Evolutionary conservation across 2,329 filamentous ascomycete species (phyloP), one percentile per base, ranked within the genome.

Genomic region (Ascochyta koolunga): DNA sequence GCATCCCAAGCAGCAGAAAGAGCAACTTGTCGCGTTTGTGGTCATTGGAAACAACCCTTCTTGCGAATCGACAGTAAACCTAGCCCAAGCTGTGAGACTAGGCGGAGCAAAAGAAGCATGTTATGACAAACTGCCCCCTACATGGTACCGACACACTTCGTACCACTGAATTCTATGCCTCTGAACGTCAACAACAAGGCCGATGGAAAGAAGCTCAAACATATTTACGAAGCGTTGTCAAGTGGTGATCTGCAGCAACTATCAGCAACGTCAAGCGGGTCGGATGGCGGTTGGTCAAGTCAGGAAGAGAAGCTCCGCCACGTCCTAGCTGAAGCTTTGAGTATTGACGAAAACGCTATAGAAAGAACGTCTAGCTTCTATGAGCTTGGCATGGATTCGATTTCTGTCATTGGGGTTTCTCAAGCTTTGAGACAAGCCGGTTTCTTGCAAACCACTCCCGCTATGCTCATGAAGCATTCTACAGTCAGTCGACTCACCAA

Each of bases 181-280:
- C 79, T 97, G 0, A 96, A 91, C 1, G 79, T 89, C 6, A 97
- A 96, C 72, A 96, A 96, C 74, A 97, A 97, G 70, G 88, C 89
- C 0, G 92, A 97, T 65, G 80, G 82, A 6, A 93, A 89, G 66
- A 79, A 81, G 31, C 76, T 97, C 2, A 87, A 83, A 52, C 73
- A 76, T 0, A 74, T 96, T 1, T 96, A 93, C 66, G 75, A 82
- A 9, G 76, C 78, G 0, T 69, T 93, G 3, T 80, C 83, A 0
- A 75, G 83, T 0, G 83, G 86, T 29, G 78, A 87, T 8, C 76
- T 96, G 18, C 85, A 90, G 58, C 75, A 75, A 1, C 74, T 90
- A 4, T 74, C 73, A 15, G 54, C 53, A 2, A 60, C 48, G 8
- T 44, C 50, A 21, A 43, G 24, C 15, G 25, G 25, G 13, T 45